Base-by-base conservation (phyloP, 1,284 basidiomycete species). In the Inonotus hispidus region DNA sequence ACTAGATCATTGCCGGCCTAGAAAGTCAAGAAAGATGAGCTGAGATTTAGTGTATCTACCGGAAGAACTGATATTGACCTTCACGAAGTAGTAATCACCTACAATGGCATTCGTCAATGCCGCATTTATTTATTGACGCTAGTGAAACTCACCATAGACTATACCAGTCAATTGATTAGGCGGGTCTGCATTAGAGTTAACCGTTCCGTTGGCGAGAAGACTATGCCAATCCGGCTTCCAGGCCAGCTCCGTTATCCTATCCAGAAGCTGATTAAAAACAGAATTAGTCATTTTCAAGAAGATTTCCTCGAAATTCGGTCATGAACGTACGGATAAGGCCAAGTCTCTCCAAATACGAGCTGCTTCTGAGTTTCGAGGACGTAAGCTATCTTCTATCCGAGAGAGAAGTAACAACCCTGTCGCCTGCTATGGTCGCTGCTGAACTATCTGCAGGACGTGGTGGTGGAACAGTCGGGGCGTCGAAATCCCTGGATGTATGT, bases 401-500 rank as follows among this genome's bases (percentile, higher is more conserved):
- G 83, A 76, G n/a, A 88, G 76, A 6, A 85, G 71, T 38, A 88
- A 70, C 41, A 88, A 73, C 0, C 78, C 87, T 45, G 75, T 82
- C 2, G 80, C 79, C 0, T n/a, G 78, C 83, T 64, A 87, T 79
- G 54, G 79, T 83, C 1, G 85, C 82, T 2, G 87, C 85, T 16
- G 86, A 88, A 3, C 83, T 82, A 72, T 89, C 87, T 3, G 85
- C 83, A 1, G 83, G 82, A 16, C 79, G 75, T 0, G 82, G 79
- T 4, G 46, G 32, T 11, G 79, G 79, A 21, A 68, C 69, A 29
- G 76, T 65, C 2, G 86, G 85, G 2, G 84, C 87, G 62, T 88
- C 79, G 71, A 87, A 89, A 69, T 88, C 86, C 86, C 85, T 87
- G 59, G 11, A 63, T 19, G 50, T 25, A 50, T 37, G 47, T 63